Evolutionary conservation across 768 basidiomycete species (phyloP), one percentile per base, ranked within the genome.

Genomic region (Punctularia strigosozonata): DNA sequence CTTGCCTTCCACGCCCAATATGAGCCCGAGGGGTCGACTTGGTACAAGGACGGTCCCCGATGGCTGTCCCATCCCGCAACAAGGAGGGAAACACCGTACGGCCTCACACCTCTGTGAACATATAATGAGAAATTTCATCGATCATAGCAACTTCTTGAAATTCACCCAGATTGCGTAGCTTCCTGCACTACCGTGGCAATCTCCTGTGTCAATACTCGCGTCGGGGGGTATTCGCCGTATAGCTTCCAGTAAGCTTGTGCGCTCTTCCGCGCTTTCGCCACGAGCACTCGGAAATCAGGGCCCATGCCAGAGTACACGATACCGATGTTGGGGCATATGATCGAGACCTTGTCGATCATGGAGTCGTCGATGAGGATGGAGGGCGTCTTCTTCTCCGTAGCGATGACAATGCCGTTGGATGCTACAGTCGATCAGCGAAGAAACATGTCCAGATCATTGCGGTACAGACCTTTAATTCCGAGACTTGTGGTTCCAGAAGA

Each of bases 1-100:
- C 90, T 94, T 6, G 95, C 95, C 58, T 99, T 99, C 95, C 95
- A 99, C 22, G 95, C 94, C 95, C 95, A 99, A 65, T 88, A 99
- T 23, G 89, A 90, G 39, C 95, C 95, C 25, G 91, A 95, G 28
- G 95, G 95, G 64, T 99, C 95, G 31, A 99, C 92, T 60, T 99
- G 95, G 63, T 95, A 98, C 48, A 99, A 70, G n/a, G 80, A 83
- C 46, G 91, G 89, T 18, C 95, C 95, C n/a, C 89, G 81, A 56
- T 82, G 81, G 50, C 69, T 68, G 58, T 99, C 95, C 83, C 86
- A 99, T 32, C 95, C 95, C 15, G 94, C 94, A 25, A 99, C 91
- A 37, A 99, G 71, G 41, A 99, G 67, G 31, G 92, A 97, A 40
- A 99, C 92, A 45, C 95, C 95, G 57, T 87, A 99, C n/a, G 95